phyloP scores from a whole-genome alignment of 768 basidiomycete genomes.

The Vishniacozyma victoriae region DNA sequence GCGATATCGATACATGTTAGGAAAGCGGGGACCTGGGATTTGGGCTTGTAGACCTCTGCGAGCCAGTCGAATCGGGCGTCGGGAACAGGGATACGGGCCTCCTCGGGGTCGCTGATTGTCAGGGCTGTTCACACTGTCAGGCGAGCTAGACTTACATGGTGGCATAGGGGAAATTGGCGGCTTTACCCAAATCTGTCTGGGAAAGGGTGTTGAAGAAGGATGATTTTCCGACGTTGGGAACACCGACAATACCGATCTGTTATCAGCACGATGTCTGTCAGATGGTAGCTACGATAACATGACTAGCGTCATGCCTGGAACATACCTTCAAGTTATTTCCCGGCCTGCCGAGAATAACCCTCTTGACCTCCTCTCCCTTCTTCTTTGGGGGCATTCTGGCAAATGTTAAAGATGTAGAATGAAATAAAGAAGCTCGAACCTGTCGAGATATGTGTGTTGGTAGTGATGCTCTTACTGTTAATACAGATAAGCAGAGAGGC shows the following conservation, averaged over 20 bases:
- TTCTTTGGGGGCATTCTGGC: constrained; percentile 82
- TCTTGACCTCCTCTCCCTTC: constrained; percentile 69
- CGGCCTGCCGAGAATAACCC: constrained; percentile 78
- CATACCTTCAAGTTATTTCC: constrained; percentile 72
- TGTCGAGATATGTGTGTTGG: no score
- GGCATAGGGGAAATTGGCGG: constrained; percentile 91
- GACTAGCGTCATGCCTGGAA: no score
- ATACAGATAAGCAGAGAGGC: no score
- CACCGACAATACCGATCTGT: constrained; percentile 95
- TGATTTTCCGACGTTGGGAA: constrained; percentile 62
- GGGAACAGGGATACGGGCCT: constrained; percentile 89
- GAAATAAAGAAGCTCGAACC: background rate
- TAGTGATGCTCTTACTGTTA: no score
- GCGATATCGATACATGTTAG: constrained; percentile 98
- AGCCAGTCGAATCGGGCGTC: constrained; percentile 94
- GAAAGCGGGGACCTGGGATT: constrained; percentile 79
- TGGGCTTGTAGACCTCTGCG: constrained; percentile 81
- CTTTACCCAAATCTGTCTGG: constrained; percentile 73
- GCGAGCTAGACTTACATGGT: constrained; percentile 43
- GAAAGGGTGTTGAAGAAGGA: constrained; percentile 99
- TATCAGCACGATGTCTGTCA: background rate
- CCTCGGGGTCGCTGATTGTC: constrained; percentile 82
- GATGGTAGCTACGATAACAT: no score
- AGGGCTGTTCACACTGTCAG: background rate
- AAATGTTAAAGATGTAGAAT: background rate